Evolutionary conservation across 148 eudicot genomes (phyloP).

Genomic region (Talinum fruticosum): DNA sequence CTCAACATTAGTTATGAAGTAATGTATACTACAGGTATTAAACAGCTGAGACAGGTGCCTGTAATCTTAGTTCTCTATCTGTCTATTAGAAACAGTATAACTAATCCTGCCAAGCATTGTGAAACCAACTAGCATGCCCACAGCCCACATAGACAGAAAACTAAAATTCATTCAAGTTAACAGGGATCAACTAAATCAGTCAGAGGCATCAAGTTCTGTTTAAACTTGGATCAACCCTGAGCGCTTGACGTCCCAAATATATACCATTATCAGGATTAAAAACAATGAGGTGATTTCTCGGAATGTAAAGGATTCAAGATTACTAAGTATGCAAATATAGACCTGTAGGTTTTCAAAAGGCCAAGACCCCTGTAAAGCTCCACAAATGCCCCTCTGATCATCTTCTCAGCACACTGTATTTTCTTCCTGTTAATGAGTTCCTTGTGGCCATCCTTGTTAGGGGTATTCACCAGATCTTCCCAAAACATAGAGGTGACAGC

Average conservation of each 20-base stretch:
- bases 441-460: slow-evolving; percentile 56
- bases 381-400: slow-evolving; percentile 90
- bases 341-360: slow-evolving; percentile 87
- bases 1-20: not conserved
- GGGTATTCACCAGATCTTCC: slow-evolving; percentile 77
- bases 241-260: not conserved
- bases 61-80: not conserved
- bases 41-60: not conserved
- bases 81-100: too few species aligned
- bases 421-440: slow-evolving; percentile 72
- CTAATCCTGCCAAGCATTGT: not conserved
- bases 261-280: not conserved
- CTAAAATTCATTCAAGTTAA: not conserved
- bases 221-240: not conserved
- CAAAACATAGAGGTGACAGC: slow-evolving; percentile 69
- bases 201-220: not conserved
- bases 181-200: not conserved
- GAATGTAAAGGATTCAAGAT: not conserved
- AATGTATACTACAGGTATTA: not conserved
- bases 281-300: not conserved
- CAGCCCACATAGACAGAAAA: not conserved
- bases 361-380: slow-evolving; percentile 93
- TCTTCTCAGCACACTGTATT: slow-evolving; percentile 91
- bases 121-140: not conserved
- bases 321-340: not conserved